These are phyloP conservation scores for Glonium stellatum DNA, from an alignment of 495 filamentous ascomycete genomes.

Conservation along the genomic window DNA sequence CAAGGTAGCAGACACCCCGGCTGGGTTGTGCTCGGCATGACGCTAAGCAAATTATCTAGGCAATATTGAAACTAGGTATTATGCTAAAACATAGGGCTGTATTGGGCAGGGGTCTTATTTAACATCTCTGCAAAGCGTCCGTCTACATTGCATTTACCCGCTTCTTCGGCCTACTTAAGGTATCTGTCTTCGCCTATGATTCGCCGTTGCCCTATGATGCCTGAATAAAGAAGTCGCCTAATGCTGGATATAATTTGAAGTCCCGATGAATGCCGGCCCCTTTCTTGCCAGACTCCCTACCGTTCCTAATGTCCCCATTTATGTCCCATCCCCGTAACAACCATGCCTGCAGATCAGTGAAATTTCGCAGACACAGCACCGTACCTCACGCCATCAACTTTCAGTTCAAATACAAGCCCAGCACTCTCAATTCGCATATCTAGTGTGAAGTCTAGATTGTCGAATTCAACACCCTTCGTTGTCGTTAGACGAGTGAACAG, in stretches of 20 bases:
- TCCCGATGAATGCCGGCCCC: background rate
- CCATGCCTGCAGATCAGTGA: constrained; percentile 36
- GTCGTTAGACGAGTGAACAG: constrained; percentile 62
- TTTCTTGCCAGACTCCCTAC: background rate
- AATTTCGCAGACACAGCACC: constrained; percentile 66
- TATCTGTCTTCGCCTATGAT: no score
- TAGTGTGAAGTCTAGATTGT: constrained; percentile 67
- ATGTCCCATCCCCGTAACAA: background rate
- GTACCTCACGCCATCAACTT: constrained; percentile 66
- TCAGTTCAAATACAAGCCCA: constrained; percentile 62
- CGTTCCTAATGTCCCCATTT: background rate
- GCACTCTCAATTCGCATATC: constrained; percentile 71
- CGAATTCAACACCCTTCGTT: constrained; percentile 65
- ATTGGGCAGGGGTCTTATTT: no score
- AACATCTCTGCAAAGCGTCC: no score
- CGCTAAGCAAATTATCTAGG: no score
- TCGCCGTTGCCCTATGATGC: no score
- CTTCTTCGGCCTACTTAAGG: no score
- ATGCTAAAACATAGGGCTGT: no score
- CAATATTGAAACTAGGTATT: no score
- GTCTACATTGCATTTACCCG: no score
- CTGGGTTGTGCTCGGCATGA: no score
- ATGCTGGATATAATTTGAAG: background rate
- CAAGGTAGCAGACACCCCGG: no score
- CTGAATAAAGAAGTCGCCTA: background rate